phyloP scores from a whole-genome alignment of 805 yeast genomes.

The Starmerella tilneyi region DNA sequence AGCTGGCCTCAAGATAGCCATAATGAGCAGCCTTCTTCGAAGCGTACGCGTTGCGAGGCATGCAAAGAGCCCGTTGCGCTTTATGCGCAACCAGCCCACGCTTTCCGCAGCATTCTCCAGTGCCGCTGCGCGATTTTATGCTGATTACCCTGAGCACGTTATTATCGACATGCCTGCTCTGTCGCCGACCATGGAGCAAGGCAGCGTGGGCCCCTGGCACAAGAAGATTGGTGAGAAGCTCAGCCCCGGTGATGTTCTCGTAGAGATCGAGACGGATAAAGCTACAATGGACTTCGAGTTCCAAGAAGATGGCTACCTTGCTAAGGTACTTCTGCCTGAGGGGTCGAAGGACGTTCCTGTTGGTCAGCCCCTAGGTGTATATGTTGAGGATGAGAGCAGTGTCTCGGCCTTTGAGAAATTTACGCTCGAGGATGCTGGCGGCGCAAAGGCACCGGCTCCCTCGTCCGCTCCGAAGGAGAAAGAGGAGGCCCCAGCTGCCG shows the following conservation, averaged over 20 bases:
- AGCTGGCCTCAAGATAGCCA: constrained; percentile 3
- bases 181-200: constrained; percentile 99
- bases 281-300: constrained; percentile 97
- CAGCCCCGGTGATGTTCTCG: constrained; percentile 85
- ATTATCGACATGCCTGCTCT: constrained; percentile 96
- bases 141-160: constrained; percentile 62
- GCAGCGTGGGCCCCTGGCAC: constrained; percentile 82
- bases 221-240: constrained; percentile 82
- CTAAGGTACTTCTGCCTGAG: constrained; percentile 55
- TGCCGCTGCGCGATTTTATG: constrained; percentile 28
- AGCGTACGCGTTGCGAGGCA: constrained; percentile 18
- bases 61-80: constrained; percentile 14
- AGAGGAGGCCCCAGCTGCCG: constrained; percentile 4
- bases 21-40: constrained; percentile 22
- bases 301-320: constrained; percentile 89
- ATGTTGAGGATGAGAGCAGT: constrained; percentile 75
- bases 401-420: constrained; percentile 78
- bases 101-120: constrained; percentile 16
- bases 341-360: constrained; percentile 83
- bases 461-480: constrained; percentile 26
- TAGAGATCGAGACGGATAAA: constrained; percentile 96
- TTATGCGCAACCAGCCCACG: constrained; percentile 12
- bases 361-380: constrained; percentile 92
- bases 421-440: constrained; percentile 67
- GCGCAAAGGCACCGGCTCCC: constrained; percentile 38